Evolutionary conservation across 768 basidiomycete species (phyloP).

Genomic region (Pleurotus giganteus): DNA sequence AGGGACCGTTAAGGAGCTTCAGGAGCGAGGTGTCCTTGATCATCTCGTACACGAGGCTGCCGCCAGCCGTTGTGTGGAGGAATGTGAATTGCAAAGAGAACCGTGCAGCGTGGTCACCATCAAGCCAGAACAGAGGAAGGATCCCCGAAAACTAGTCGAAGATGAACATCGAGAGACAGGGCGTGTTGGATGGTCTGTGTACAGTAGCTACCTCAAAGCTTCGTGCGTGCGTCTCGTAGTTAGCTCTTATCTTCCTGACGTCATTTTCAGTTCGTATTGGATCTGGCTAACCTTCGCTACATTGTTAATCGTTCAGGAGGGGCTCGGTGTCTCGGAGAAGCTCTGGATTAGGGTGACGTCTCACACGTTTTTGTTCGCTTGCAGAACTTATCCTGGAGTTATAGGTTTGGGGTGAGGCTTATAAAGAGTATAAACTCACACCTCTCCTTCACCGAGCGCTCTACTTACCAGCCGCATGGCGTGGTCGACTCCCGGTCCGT

Average conservation of each 20-base stretch:
- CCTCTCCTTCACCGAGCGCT: conserved; percentile 34
- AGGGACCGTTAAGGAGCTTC: conserved; percentile 66
- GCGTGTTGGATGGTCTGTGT: conserved; percentile 76
- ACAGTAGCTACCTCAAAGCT: conserved; percentile 66
- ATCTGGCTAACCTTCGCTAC: conserved; percentile 56
- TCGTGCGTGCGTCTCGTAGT: conserved; percentile 38
- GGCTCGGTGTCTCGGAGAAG: conserved; percentile 56
- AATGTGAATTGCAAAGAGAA: too few species aligned
- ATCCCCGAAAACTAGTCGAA: conserved; percentile 70
- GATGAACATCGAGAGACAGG: conserved; percentile 82
- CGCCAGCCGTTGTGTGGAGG: conserved; percentile 45
- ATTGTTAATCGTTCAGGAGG: conserved; percentile 43
- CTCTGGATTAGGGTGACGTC: conserved; percentile 67
- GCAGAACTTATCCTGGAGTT: not conserved
- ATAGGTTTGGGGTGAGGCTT: conserved; percentile 69
- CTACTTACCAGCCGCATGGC: conserved; percentile 35
- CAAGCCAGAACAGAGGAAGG: too few species aligned
- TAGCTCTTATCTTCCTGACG: not conserved
- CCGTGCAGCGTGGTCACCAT: too few species aligned
- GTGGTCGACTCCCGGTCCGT: conserved; percentile 29
- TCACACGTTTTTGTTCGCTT: too few species aligned
- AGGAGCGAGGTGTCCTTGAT: conserved; percentile 58
- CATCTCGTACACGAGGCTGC: conserved; percentile 52
- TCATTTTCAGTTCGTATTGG: conserved; percentile 49
- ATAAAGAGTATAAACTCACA: conserved; percentile 28